Conservation (phyloP, 2,329 filamentous ascomycete genomes). For the Colletotrichum melonis region DNA sequence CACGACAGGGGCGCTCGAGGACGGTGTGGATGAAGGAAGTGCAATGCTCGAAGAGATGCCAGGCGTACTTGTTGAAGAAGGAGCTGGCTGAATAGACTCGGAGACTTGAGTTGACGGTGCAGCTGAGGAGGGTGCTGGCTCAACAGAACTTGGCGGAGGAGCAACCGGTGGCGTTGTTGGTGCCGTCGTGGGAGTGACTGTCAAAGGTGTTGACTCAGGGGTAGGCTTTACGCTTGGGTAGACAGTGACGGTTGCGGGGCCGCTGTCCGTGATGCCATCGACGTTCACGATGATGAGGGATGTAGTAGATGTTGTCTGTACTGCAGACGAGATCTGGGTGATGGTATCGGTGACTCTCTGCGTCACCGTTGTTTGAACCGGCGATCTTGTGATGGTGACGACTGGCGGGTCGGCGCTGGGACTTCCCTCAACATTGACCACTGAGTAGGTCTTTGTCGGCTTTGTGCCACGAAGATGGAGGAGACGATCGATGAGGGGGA, state of each 20-base stretch:
- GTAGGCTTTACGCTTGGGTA: constrained; percentile 10
- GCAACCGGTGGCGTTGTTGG: not conserved
- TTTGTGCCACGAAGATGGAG: constrained; percentile 20
- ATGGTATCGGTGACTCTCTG: constrained; percentile 44
- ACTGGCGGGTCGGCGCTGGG: constrained; percentile 38
- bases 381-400: constrained; percentile 43
- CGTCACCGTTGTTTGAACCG: constrained; percentile 42
- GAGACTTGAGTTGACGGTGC: not conserved
- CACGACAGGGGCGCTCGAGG: not conserved
- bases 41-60: not conserved
- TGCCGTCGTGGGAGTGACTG: not conserved
- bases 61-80: not conserved
- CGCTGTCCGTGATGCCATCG: constrained; percentile 29
- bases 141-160: constrained; percentile 1
- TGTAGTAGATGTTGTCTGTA: constrained; percentile 41
- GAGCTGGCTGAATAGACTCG: not conserved
- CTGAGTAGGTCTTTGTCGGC: constrained; percentile 44
- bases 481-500: constrained; percentile 42
- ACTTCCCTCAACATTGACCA: constrained; percentile 44
- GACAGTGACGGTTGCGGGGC: constrained; percentile 27
- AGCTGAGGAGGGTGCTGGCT: not conserved
- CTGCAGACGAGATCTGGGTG: constrained; percentile 34
- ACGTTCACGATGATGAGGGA: constrained; percentile 46
- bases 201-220: not conserved
- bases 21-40: not conserved